phyloP scores from a whole-genome alignment of 2,329 filamentous ascomycete genomes.

The Epichloe gansuensis region DNA sequence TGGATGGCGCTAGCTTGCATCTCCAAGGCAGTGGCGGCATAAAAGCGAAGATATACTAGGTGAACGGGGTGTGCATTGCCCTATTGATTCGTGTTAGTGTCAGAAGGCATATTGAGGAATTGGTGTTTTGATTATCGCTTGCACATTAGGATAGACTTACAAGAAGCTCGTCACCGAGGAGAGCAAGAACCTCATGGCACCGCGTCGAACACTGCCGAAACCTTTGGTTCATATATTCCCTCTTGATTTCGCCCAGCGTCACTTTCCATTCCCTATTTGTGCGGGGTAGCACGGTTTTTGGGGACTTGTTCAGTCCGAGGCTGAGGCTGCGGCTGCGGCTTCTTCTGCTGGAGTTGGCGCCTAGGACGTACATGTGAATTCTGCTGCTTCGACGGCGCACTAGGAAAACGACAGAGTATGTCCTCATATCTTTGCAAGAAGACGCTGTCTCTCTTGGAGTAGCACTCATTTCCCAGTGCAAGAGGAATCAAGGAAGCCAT shows the following conservation, averaged over 20 bases:
- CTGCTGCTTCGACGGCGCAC: background rate
- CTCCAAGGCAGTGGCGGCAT: constrained; percentile 48
- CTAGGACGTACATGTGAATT: background rate
- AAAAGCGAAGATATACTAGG: constrained; percentile 48
- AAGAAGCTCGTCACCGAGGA: constrained; percentile 29
- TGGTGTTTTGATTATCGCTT: background rate
- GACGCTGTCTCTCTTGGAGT: constrained; percentile 1
- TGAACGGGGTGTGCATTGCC: constrained; percentile 38
- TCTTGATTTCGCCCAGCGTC: constrained; percentile 40
- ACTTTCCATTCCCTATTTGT: constrained; percentile 39
- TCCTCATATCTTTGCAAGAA: background rate
- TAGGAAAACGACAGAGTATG: background rate
- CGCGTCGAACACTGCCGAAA: constrained; percentile 41
- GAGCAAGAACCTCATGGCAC: constrained; percentile 41
- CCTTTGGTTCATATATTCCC: constrained; percentile 35
- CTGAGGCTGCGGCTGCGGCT: background rate
- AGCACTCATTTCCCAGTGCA: constrained; percentile 13
- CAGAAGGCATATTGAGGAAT: background rate
- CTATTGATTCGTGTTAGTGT: constrained; percentile 6
- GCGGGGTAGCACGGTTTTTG: constrained; percentile 10
- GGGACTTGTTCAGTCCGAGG: background rate
- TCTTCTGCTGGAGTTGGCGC: background rate
- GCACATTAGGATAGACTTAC: constrained; percentile 22
- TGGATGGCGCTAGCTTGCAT: constrained; percentile 40
- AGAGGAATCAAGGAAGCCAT: constrained; percentile 23